These are phyloP conservation scores for Aureobasidium uvarum DNA, from an alignment of 2,329 filamentous ascomycete genomes.

Conservation along the genomic window DNA sequence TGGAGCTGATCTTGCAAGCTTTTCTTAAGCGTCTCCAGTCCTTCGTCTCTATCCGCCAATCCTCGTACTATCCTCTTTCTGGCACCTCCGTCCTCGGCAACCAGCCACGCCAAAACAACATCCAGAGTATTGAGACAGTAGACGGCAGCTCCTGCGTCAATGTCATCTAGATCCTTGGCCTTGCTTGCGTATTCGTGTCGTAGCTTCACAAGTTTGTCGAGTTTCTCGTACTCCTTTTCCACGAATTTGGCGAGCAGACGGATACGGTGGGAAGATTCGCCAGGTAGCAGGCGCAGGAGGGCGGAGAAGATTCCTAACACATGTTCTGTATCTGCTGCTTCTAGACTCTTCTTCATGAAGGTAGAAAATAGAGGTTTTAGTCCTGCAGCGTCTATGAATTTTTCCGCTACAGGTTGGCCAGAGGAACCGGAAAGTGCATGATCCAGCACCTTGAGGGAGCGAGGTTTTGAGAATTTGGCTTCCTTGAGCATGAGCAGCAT, in stretches of 20 bases:
- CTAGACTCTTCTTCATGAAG: slow-evolving; percentile 83
- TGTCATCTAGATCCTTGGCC: slow-evolving; percentile 61
- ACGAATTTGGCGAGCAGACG: slow-evolving; percentile 89
- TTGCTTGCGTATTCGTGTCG: slow-evolving; percentile 67
- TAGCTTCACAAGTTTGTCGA: slow-evolving; percentile 67
- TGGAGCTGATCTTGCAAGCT: slow-evolving; percentile 70
- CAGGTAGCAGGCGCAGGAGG: slow-evolving; percentile 75
- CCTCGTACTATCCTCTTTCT: slow-evolving; percentile 61
- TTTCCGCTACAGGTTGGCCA: slow-evolving; percentile 64
- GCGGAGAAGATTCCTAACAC: slow-evolving; percentile 81
- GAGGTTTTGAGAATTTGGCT: slow-evolving; percentile 77
- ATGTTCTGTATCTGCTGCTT: slow-evolving; percentile 68
- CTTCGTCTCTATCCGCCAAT: slow-evolving; percentile 67
- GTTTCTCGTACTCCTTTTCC: slow-evolving; percentile 90
- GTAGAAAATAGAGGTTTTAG: slow-evolving; percentile 81
- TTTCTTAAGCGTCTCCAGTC: slow-evolving; percentile 59
- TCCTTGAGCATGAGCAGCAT: slow-evolving; percentile 89
- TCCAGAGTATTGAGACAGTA: slow-evolving; percentile 82
- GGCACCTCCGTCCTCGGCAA: slow-evolving; percentile 82
- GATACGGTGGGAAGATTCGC: slow-evolving; percentile 73
- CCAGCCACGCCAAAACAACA: slow-evolving; percentile 82
- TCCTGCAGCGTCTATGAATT: slow-evolving; percentile 77
- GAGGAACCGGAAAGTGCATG: slow-evolving; percentile 66
- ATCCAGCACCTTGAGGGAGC: slow-evolving; percentile 78
- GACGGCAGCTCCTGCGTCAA: slow-evolving; percentile 74